A percentile compares a stretch with the other conserved stretches of the same genome.
Evolutionary conservation across 2,329 filamentous ascomycete genomes (phyloP).

Genomic region (Epichloe elymi): DNA sequence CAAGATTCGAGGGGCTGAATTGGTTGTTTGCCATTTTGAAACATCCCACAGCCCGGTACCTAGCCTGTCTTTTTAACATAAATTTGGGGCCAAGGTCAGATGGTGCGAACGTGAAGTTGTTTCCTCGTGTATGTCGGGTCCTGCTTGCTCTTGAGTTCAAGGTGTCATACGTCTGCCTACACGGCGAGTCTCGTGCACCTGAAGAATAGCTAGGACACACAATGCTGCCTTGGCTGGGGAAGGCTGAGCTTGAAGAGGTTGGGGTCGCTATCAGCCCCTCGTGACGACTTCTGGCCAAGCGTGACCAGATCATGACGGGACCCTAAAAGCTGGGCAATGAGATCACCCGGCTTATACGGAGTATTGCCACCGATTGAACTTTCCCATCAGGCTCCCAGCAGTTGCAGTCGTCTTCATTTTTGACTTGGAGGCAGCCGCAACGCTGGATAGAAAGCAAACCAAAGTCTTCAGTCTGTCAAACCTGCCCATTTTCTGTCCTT

Average conservation of each 20-base stretch:
- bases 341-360: background rate
- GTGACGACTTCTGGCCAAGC: slow-evolving; percentile 5
- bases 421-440: background rate
- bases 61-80: background rate
- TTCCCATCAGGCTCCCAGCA: background rate
- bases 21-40: slow-evolving; percentile 14
- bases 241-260: background rate
- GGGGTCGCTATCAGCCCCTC: background rate
- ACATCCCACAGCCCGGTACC: background rate
- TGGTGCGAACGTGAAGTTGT: background rate
- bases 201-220: background rate
- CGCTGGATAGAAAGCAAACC: background rate
- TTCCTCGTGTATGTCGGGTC: background rate
- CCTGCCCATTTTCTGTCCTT: background rate
- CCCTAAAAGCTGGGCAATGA: background rate
- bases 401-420: background rate
- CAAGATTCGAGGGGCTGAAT: slow-evolving; percentile 15
- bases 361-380: background rate
- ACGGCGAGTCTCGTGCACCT: slow-evolving; percentile 2
- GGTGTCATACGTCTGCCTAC: background rate
- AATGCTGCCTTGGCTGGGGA: background rate
- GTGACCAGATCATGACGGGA: slow-evolving; percentile 5
- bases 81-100: background rate
- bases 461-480: background rate
- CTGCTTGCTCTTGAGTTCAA: background rate